Conservation (phyloP, 2,329 filamentous ascomycete species). For the Dactylellina drechsleri region DNA sequence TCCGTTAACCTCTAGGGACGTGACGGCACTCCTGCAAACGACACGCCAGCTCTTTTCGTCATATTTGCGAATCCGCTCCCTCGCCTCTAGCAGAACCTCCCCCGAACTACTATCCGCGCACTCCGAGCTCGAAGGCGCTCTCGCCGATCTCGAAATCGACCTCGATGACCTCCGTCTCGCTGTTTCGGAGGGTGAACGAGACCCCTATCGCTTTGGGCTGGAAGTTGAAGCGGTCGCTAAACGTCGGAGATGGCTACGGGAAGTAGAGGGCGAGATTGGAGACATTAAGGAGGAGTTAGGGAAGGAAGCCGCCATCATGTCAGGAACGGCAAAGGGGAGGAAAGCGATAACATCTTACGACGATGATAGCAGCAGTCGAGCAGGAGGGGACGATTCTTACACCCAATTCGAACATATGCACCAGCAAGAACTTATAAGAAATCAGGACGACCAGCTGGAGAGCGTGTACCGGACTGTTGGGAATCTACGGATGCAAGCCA, state of each 20-base stretch:
- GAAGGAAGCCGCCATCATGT: constrained; percentile 62
- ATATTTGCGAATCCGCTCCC: constrained; percentile 93
- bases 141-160: constrained; percentile 79
- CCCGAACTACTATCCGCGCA: constrained; percentile 86
- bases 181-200: constrained; percentile 84
- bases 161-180: constrained; percentile 87
- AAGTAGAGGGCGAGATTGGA: constrained; percentile 88
- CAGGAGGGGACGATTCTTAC: constrained; percentile 72
- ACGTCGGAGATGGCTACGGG: constrained; percentile 82
- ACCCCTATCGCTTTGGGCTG: constrained; percentile 87
- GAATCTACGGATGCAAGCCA: constrained; percentile 86
- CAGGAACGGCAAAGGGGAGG: constrained; percentile 62
- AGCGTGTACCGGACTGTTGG: constrained; percentile 93
- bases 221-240: constrained; percentile 83
- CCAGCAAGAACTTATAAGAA: constrained; percentile 89
- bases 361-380: constrained; percentile 63
- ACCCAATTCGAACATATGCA: constrained; percentile 89
- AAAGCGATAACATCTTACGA: constrained; percentile 63
- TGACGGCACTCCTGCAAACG: constrained; percentile 81
- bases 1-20: constrained; percentile 72
- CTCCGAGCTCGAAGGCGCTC: constrained; percentile 73
- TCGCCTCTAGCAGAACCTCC: constrained; percentile 70
- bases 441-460: constrained; percentile 93
- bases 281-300: constrained; percentile 86
- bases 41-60: constrained; percentile 90